These are phyloP conservation scores for Murraya paniculata DNA, from an alignment of 345 rosid genomes.

Conservation along the genomic window DNA sequence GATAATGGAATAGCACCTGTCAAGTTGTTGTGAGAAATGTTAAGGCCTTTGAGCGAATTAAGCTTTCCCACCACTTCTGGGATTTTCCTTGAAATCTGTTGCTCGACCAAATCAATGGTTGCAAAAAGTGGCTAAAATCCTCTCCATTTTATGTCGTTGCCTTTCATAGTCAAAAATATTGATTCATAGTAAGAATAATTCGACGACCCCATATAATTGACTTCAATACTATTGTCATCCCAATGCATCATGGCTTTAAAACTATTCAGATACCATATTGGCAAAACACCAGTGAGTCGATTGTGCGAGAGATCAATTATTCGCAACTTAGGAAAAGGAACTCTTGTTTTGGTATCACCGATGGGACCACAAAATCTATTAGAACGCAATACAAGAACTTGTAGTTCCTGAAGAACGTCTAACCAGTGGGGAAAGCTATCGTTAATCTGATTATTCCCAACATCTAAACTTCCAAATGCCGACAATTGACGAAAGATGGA, in stretches of 20 bases:
- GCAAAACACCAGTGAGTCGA: not conserved
- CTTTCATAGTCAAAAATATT: not conserved
- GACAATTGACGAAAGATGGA: no score
- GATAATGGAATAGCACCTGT: not conserved
- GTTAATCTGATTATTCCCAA: slow-evolving; percentile 16
- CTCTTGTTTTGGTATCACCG: not conserved
- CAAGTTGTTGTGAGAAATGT: not conserved
- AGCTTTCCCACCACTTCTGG: not conserved
- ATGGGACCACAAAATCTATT: slow-evolving; percentile 16
- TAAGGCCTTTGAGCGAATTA: not conserved
- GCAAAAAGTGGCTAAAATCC: not conserved
- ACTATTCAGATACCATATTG: not conserved
- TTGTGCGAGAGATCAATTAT: not conserved
- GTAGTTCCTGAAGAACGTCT: slow-evolving; percentile 3
- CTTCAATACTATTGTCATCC: no score
- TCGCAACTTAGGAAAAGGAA: not conserved
- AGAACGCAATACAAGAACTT: slow-evolving; percentile 11
- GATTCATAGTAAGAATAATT: not conserved
- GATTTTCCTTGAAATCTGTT: not conserved
- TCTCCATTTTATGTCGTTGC: not conserved
- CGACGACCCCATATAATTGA: not conserved
- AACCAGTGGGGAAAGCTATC: slow-evolving; percentile 26
- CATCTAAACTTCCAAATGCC: slow-evolving; percentile 9
- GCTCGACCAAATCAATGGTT: not conserved
- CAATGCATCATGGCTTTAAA: not conserved